A percentile compares a stretch with the other conserved stretches of the same genome.
Conservation (phyloP, 139 green algal species). For the Marvania coccoides region DNA sequence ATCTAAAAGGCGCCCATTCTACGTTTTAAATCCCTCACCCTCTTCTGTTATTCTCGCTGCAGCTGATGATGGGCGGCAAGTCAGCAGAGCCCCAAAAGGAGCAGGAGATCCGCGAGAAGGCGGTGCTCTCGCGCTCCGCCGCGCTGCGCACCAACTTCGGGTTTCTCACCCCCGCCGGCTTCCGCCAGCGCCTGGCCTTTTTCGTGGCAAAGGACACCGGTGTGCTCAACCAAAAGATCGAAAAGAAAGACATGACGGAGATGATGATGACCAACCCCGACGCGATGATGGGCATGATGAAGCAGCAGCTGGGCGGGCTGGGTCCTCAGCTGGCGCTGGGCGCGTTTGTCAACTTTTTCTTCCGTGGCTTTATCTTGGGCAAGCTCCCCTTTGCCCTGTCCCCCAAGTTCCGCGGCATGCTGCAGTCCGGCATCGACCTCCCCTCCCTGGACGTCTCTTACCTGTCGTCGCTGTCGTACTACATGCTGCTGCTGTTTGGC, state of each 20-base stretch:
- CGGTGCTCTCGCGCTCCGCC: constrained; percentile 42
- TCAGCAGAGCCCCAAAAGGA: constrained; percentile 25
- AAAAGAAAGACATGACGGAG: constrained; percentile 58
- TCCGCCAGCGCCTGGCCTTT: constrained; percentile 59
- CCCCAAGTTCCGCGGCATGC: constrained; percentile 82
- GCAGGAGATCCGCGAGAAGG: constrained; percentile 56
- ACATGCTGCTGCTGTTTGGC: constrained; percentile 86
- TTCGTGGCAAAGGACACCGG: constrained; percentile 65
- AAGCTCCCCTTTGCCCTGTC: constrained; percentile 80
- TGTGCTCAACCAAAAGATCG: constrained; percentile 52
- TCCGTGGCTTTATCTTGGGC: constrained; percentile 84
- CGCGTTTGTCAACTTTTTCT: constrained; percentile 74
- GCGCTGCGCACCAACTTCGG: constrained; percentile 35
- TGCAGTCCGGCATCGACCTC: constrained; percentile 84
- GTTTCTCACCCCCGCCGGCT: constrained; percentile 41
- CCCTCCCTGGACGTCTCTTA: constrained; percentile 79
- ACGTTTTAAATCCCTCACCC: not conserved
- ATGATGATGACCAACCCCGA: constrained; percentile 81
- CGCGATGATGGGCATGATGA: constrained; percentile 86
- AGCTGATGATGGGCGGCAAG: constrained; percentile 3
- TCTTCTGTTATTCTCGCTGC: not conserved
- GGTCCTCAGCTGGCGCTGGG: constrained; percentile 67
- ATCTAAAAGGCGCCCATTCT: not conserved
- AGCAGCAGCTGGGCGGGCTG: constrained; percentile 73
- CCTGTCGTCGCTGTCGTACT: constrained; percentile 87